Evolutionary conservation across 2,329 filamentous ascomycete species (phyloP).

Genomic region (Claviceps citrina): DNA sequence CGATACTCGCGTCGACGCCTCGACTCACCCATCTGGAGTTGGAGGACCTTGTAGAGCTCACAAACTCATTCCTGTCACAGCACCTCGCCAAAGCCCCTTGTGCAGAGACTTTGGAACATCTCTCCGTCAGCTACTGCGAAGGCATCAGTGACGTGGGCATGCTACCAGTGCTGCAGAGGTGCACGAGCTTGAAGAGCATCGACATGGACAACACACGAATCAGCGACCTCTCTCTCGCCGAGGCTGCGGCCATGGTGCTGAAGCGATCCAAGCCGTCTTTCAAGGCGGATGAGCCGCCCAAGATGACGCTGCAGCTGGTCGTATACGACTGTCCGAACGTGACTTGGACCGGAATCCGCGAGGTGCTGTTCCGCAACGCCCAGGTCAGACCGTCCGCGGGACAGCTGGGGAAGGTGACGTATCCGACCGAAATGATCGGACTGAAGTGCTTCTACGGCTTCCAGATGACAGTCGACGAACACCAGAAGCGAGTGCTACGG

Average conservation of each 20-base stretch:
- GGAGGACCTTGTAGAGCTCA: slow-evolving; percentile 67
- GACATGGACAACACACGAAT: slow-evolving; percentile 91
- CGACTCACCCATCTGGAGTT: slow-evolving; percentile 74
- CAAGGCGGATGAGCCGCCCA: slow-evolving; percentile 26
- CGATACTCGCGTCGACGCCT: slow-evolving; percentile 60
- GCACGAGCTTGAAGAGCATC: slow-evolving; percentile 50
- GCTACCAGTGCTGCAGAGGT: slow-evolving; percentile 65
- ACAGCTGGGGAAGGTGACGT: slow-evolving; percentile 30
- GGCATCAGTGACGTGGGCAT: slow-evolving; percentile 69
- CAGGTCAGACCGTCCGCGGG: slow-evolving; percentile 43
- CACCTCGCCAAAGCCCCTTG: slow-evolving; percentile 65
- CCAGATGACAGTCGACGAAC: slow-evolving; percentile 89
- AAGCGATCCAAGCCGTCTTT: slow-evolving; percentile 38
- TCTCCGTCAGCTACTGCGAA: slow-evolving; percentile 85
- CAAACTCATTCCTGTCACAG: slow-evolving; percentile 56
- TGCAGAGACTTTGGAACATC: slow-evolving; percentile 53
- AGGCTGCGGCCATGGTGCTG: slow-evolving; percentile 69
- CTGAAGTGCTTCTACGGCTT: slow-evolving; percentile 92
- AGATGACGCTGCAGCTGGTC: slow-evolving; percentile 56
- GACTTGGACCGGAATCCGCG: slow-evolving; percentile 81
- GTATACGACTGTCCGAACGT: slow-evolving; percentile 87
- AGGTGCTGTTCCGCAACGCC: slow-evolving; percentile 73
- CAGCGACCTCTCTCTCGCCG: slow-evolving; percentile 70
- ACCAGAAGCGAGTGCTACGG: slow-evolving; percentile 68
- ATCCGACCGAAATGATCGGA: slow-evolving; percentile 63